Conservation (phyloP, 805 yeast genomes). For the Vanderwaltozyma tropicalis region DNA sequence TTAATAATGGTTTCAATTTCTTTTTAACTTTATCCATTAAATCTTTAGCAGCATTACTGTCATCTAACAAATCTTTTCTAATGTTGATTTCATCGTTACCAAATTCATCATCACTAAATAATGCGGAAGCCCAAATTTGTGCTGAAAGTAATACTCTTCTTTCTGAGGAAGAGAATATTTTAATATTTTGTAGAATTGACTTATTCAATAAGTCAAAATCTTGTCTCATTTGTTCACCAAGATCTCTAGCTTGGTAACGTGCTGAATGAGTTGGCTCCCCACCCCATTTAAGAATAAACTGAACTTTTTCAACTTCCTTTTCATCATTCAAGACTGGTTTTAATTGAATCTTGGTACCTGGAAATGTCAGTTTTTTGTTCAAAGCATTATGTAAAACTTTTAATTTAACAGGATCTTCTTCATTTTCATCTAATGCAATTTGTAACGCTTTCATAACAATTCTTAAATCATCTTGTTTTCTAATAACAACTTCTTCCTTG, state of each 20-base stretch:
- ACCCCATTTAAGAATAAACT: slow-evolving; percentile 95
- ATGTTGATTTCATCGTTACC: slow-evolving; percentile 74
- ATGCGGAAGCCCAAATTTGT: slow-evolving; percentile 69
- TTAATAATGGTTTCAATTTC: slow-evolving; percentile 82
- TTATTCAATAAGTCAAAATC: slow-evolving; percentile 79
- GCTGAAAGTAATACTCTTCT: slow-evolving; percentile 92
- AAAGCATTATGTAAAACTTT: slow-evolving; percentile 70
- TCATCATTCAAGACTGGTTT: slow-evolving; percentile 71
- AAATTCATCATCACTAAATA: slow-evolving; percentile 58
- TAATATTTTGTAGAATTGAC: slow-evolving; percentile 74
- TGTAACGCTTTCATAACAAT: slow-evolving; percentile 79
- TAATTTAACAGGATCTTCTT: slow-evolving; percentile 75
- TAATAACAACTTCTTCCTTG: slow-evolving; percentile 87
- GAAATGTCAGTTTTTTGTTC: slow-evolving; percentile 78
- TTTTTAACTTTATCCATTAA: slow-evolving; percentile 96
- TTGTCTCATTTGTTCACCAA: slow-evolving; percentile 93
- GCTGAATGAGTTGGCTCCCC: slow-evolving; percentile 99
- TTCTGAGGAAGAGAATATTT: slow-evolving; percentile 84
- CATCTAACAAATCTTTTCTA: slow-evolving; percentile 86
- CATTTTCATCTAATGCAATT: slow-evolving; percentile 64
- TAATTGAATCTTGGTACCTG: slow-evolving; percentile 93
- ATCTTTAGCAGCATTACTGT: slow-evolving; percentile 95
- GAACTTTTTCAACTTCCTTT: slow-evolving; percentile 84
- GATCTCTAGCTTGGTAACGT: slow-evolving; percentile 82
- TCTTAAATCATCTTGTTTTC: slow-evolving; percentile 77